A percentile compares a stretch with the other conserved stretches of the same genome.
phyloP scores from a whole-genome alignment of 805 yeast species.

The Hanseniaspora occidentalis region DNA sequence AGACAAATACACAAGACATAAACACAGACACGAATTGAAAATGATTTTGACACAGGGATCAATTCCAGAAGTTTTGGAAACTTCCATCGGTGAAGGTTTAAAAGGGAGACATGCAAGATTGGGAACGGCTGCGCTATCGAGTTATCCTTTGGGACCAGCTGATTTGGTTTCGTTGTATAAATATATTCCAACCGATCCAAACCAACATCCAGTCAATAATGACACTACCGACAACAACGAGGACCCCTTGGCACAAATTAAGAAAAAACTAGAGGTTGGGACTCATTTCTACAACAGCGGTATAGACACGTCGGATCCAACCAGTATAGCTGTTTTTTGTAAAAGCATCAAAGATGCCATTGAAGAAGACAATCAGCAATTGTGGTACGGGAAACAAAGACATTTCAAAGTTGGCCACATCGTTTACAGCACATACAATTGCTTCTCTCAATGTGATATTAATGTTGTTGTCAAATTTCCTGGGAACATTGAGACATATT shows the following conservation, averaged over 20 bases:
- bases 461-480: constrained; percentile 65
- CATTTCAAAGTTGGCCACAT: constrained; percentile 61
- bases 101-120: constrained; percentile 47
- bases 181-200: constrained; percentile 19
- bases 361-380: constrained; percentile 33
- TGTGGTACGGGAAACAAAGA: constrained; percentile 71
- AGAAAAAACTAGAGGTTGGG: constrained; percentile 32
- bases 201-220: constrained; percentile 5
- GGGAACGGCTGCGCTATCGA: constrained; percentile 2
- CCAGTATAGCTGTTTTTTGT: constrained; percentile 65
- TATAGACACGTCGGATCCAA: constrained; percentile 60
- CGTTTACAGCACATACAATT: constrained; percentile 54
- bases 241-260: constrained; percentile 2
- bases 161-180: constrained; percentile 35
- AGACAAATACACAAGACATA: not conserved
- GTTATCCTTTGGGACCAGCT: constrained; percentile 47
- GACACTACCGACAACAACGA: not conserved
- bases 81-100: constrained; percentile 43
- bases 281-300: constrained; percentile 69
- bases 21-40: not conserved
- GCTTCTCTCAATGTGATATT: constrained; percentile 51
- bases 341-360: constrained; percentile 57
- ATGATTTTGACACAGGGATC: constrained; percentile 41
- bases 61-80: constrained; percentile 54
- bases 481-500: constrained; percentile 50